phyloP scores from a whole-genome alignment of 1,284 basidiomycete genomes.

The Gymnopus androsaceus region DNA sequence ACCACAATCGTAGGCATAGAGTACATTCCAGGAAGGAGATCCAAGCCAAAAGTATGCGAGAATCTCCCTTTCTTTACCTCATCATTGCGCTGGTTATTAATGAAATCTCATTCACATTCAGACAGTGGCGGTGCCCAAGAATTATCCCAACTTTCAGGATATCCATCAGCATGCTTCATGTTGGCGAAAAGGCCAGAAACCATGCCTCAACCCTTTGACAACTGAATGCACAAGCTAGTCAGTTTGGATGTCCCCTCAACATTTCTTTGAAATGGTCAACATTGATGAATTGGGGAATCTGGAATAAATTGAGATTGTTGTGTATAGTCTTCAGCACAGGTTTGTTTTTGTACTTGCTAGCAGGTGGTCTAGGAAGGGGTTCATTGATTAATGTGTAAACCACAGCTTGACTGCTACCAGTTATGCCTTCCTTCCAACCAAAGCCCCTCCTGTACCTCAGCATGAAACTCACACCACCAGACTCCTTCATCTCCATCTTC shows the following conservation, averaged over 20 bases:
- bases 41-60: slow-evolving; percentile 33
- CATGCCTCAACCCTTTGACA: slow-evolving; percentile 30
- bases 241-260: slow-evolving; percentile 18
- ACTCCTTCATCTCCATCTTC: no score
- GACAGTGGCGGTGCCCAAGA: slow-evolving; percentile 11
- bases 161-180: slow-evolving; percentile 8
- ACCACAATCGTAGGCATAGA: slow-evolving; percentile 38
- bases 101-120: slow-evolving; percentile 22
- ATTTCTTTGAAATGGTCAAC: slow-evolving; percentile 29
- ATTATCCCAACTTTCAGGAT: slow-evolving; percentile 23
- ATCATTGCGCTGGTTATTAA: slow-evolving; percentile 27
- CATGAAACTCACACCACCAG: no score
- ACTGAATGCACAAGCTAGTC: slow-evolving; percentile 28
- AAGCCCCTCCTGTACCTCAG: no score
- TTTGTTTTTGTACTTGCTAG: background rate
- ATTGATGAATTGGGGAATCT: slow-evolving; percentile 35
- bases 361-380: background rate
- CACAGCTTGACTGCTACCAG: background rate
- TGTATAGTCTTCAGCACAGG: slow-evolving; percentile 16
- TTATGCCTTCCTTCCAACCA: no score
- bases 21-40: slow-evolving; percentile 43
- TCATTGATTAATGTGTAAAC: background rate
- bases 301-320: slow-evolving; percentile 30
- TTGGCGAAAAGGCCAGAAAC: slow-evolving; percentile 42
- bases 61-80: slow-evolving; percentile 33